phyloP scores from a whole-genome alignment of 2,329 filamentous ascomycete genomes.

The Venturia carpophila region DNA sequence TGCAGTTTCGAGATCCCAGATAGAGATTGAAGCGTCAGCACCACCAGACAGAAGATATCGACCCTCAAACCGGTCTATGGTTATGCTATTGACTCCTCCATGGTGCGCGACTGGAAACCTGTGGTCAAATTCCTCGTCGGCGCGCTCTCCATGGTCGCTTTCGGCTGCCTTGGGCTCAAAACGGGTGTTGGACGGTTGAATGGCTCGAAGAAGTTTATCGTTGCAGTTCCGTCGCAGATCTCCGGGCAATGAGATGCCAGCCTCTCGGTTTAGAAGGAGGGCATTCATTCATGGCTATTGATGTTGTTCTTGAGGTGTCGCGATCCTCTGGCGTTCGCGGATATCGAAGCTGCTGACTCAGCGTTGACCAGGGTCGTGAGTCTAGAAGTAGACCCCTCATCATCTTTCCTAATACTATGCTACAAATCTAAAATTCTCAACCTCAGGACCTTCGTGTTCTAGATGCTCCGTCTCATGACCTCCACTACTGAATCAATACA shows the following conservation, averaged over 20 bases:
- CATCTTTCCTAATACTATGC: no score
- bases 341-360: background rate
- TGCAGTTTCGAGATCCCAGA: conserved; percentile 70
- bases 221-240: conserved; percentile 59
- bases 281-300: conserved; percentile 58
- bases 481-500: no score
- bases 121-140: conserved; percentile 28
- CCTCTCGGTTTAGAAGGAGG: conserved; percentile 66
- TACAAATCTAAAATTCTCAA: no score
- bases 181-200: conserved; percentile 59
- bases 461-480: no score
- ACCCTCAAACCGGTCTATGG: conserved; percentile 75
- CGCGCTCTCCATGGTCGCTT: conserved; percentile 20
- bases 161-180: conserved; percentile 51
- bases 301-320: conserved; percentile 1
- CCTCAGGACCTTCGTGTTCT: no score
- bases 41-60: conserved; percentile 75
- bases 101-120: conserved; percentile 55
- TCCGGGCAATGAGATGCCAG: conserved; percentile 57
- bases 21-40: conserved; percentile 70
- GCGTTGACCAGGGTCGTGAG: background rate
- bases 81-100: conserved; percentile 69
- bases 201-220: conserved; percentile 57
- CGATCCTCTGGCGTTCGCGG: background rate
- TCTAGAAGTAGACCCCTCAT: no score